A percentile compares a stretch with the other conserved stretches of the same genome.
Evolutionary conservation across 768 basidiomycete genomes (phyloP).

Genomic region (Punctularia strigosozonata): DNA sequence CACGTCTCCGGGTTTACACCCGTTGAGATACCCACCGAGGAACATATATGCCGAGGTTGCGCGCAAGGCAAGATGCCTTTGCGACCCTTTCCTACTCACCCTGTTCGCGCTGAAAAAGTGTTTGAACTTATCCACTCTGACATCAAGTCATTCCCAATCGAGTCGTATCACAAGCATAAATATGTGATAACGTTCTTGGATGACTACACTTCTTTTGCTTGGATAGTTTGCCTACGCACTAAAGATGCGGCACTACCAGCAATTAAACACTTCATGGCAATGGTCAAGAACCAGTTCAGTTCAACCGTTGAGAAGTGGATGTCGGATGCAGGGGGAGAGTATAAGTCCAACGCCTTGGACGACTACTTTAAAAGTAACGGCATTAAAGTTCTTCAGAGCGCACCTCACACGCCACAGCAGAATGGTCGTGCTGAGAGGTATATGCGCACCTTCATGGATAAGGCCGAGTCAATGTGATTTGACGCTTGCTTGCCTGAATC

Average conservation of each 20-base stretch:
- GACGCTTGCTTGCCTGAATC: no score
- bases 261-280: constrained; percentile 1
- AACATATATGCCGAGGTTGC: constrained; percentile 1
- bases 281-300: constrained; percentile 2
- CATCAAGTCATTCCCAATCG: not conserved
- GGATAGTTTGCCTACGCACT: not conserved
- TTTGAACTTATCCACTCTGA: constrained; percentile 3
- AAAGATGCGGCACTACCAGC: constrained; percentile 2
- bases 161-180: constrained; percentile 1
- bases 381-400: constrained; percentile 5
- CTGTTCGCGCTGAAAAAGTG: not conserved
- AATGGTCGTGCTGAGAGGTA: not conserved
- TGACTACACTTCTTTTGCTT: constrained; percentile 4
- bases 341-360: no score
- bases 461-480: no score
- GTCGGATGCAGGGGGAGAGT: constrained; percentile 2
- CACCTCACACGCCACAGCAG: not conserved
- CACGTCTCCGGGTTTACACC: not conserved
- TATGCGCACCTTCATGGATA: no score
- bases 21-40: not conserved
- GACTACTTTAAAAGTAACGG: constrained; percentile 2
- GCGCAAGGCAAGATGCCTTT: not conserved
- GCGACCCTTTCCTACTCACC: not conserved
- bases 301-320: constrained; percentile 2
- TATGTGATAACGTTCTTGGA: constrained; percentile 4